Evolutionary conservation across 805 yeast species (phyloP), one percentile per base, ranked within the genome.

Genomic region (Isabelozyma gotoi): DNA sequence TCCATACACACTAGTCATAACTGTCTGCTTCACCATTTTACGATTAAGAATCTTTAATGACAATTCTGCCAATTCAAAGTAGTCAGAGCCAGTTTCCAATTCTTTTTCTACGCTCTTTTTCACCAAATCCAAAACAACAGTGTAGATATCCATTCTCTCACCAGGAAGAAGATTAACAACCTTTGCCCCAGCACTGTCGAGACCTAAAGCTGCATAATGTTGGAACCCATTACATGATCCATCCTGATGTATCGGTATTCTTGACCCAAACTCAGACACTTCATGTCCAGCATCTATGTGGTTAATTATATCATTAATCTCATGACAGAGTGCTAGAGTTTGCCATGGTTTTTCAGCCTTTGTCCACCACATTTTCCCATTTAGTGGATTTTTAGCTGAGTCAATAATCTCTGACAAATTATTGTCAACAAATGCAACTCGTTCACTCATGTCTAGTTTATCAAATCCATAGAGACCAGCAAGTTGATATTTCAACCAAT

Each of bases 141-240:
- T 31, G 39, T 72, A 71, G 3, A 71, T 65, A 44, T 71, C 75
- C 15, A 59, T 60, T 31, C 62, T 49, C 6, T 39, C 43, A 5
- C 31, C 24, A 2, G 66, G 63, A 2, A 62, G 24, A 5, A 72
- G 49, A 45, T 72, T 72, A 5, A 72, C 77, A 1, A 75, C 66
- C n/a, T 37, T 39, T 0, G 68, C 76, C 2, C 74, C 76, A 11
- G 50, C 57, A 15, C 34, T 24, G 46, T 72, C 76, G 0, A 57
- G 57, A 2, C 74, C 70, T 14, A 72, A 51, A 1, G 76, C 76
- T 5, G 77, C 71, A 51, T 71, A 72, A 46, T 72, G 77, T 51
- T 72, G 77, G 31, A 72, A 60, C 2, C 77, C 77, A 49, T 72
- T 72, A 43, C 77, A 72, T 0, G 76, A 66, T 0, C 77, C 77